Conservation (phyloP, 169 alveolate species). For the Eimeria sp. region DNA sequence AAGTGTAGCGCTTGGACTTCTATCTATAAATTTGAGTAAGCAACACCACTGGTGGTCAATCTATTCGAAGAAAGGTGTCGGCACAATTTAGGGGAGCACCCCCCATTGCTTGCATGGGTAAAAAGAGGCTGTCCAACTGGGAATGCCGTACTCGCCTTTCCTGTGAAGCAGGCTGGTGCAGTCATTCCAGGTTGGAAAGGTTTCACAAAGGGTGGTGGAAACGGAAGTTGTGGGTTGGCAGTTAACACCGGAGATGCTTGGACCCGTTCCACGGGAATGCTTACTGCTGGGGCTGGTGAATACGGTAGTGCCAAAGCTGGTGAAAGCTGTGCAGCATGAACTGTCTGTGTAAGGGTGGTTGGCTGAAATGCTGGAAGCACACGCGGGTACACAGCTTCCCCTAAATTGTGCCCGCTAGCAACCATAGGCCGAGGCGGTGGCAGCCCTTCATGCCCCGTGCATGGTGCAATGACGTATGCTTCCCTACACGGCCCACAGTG, state of each 20-base stretch:
- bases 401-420: neutral
- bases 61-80: neutral
- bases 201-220: slow-evolving; percentile 1
- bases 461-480: neutral
- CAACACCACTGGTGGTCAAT: neutral
- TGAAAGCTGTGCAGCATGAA: neutral
- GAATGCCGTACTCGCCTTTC: neutral
- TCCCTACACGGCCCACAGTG: slow-evolving; percentile 49
- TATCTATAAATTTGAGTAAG: neutral
- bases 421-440: neutral
- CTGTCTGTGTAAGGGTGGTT: neutral
- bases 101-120: slow-evolving; percentile 34
- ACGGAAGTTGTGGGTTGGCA: slow-evolving; percentile 13
- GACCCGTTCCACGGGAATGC: neutral
- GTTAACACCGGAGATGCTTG: neutral
- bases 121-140: slow-evolving; percentile 4
- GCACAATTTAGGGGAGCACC: neutral
- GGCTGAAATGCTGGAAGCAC: slow-evolving; percentile 17
- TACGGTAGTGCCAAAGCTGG: neutral
- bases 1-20: neutral
- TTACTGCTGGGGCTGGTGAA: neutral
- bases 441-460: neutral
- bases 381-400: neutral
- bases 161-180: neutral
- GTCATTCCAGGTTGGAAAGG: neutral